Evolutionary conservation across 2,329 filamentous ascomycete species (phyloP).

Genomic region (Aureobasidium subglaciale): DNA sequence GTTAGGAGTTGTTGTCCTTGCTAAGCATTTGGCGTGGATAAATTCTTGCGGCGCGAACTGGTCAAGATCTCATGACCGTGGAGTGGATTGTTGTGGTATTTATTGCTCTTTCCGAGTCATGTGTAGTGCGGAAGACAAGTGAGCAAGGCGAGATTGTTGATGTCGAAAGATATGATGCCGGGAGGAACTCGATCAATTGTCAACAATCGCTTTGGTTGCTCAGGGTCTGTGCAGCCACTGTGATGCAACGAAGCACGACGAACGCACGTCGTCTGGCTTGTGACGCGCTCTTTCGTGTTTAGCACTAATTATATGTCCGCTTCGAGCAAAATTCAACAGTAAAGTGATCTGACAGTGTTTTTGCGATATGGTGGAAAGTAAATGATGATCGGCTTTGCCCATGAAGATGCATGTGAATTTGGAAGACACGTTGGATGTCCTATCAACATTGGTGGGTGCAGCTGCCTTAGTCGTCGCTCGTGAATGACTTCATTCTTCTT

Average conservation of each 20-base stretch:
- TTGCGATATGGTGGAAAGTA: no score
- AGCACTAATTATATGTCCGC: slow-evolving; percentile 3
- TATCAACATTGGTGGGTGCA: no score
- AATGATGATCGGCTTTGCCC: no score
- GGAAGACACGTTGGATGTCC: no score
- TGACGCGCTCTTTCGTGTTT: slow-evolving; percentile 9
- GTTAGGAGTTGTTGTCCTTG: not conserved
- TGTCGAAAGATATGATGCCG: not conserved
- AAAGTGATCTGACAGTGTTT: no score
- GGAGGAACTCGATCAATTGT: not conserved
- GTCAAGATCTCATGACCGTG: slow-evolving; percentile 1
- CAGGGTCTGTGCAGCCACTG: slow-evolving; percentile 1
- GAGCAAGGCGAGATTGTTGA: no score
- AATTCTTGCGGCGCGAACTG: not conserved
- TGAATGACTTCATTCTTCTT: no score
- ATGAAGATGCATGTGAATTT: no score
- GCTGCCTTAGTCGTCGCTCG: no score
- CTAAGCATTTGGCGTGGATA: not conserved
- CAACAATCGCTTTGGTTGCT: not conserved
- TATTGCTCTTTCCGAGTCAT: not conserved
- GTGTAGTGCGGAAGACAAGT: no score
- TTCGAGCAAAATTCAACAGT: not conserved
- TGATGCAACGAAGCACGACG: not conserved
- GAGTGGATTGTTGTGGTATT: not conserved
- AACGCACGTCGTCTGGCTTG: not conserved